Evolutionary conservation across 2,329 filamentous ascomycete genomes (phyloP).

Genomic region (Teratosphaeria pseudoeucalypti): DNA sequence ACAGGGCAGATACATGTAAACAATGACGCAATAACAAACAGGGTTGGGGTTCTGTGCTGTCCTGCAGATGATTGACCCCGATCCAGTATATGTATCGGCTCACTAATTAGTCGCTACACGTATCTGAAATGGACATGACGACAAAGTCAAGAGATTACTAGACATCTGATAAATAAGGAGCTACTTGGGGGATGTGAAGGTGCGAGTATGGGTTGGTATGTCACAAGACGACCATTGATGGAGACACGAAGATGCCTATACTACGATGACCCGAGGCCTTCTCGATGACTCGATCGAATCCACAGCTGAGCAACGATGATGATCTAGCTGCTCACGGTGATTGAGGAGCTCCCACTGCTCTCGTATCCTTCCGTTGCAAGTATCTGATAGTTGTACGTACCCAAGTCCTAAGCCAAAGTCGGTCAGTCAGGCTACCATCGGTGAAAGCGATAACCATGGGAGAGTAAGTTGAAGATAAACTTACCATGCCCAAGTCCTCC

Average conservation of each 20-base stretch:
- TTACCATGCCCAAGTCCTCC: not conserved
- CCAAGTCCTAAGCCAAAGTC: conserved; percentile 13
- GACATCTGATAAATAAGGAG: too few relatives aligned
- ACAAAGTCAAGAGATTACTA: too few relatives aligned
- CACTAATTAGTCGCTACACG: not conserved
- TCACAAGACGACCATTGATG: too few relatives aligned
- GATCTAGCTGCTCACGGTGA: conserved; percentile 6
- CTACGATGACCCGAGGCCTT: not conserved
- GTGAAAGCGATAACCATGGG: not conserved
- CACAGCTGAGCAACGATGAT: not conserved
- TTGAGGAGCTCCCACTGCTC: conserved; percentile 9
- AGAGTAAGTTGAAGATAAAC: not conserved
- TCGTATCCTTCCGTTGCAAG: conserved; percentile 14
- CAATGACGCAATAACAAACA: not conserved
- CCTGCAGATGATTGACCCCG: not conserved
- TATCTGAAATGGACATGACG: too few relatives aligned
- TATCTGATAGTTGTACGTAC: conserved; percentile 25
- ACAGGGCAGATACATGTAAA: not conserved
- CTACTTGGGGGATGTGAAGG: too few relatives aligned
- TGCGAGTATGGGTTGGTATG: too few relatives aligned
- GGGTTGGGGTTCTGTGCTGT: not conserved
- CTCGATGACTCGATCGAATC: not conserved
- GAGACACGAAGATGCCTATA: not conserved
- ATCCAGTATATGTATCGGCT: not conserved
- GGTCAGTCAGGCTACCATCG: not conserved